Base-by-base conservation (phyloP, 805 yeast species). In the Saccharomycopsis guyanensis region DNA sequence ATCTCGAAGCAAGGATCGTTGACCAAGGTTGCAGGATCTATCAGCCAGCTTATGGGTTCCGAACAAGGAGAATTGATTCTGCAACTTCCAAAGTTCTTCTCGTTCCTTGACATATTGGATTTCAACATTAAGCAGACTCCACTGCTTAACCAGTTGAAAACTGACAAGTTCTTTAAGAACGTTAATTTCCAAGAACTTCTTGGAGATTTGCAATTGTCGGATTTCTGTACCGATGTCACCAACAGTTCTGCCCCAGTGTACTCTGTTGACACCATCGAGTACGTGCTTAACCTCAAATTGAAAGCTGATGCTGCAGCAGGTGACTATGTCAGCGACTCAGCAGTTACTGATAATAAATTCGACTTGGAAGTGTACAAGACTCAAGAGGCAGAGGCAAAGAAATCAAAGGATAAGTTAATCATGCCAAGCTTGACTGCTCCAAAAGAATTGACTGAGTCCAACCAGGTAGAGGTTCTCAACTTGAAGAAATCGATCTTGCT, bases 101-200 rank as follows among this genome's bases (percentile, higher is more conserved):
- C 80, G 29, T 79, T 83, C 49, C 66, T 89, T 55, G 95, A 86
- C 61, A 67, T 82, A 3, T 63, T 85, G 43, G 85, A 82, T 56
- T 78, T 78, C 53, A 68, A 72, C 43, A 66, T 72, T 46, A 74
- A 72, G 19, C 69, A 67, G 44, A 66, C 68, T 15, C 63, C 68
- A 36, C 65, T 65, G 23, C 53, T 54, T 3, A 43, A 40, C 22
- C 53, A 56, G 8, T 13, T 55, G 5, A 53, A 56, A 19, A 43
- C 43, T 6, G 46, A 58, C 43, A 53, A 55, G 3, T 45, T 59
- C 13, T 69, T 71, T 47, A 56, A 60, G 1, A 56, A 56, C 20
- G 63, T 70, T 40, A 69, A 71, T 45, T 61, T 70, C 40, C 64
- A 66, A 16, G 58, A 68, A 38, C 69, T 80, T 36, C 54, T 74